A percentile compares a stretch with the other conserved stretches of the same genome.
phyloP scores from a whole-genome alignment of 2,329 filamentous ascomycete genomes.

The Fusarium falciforme region DNA sequence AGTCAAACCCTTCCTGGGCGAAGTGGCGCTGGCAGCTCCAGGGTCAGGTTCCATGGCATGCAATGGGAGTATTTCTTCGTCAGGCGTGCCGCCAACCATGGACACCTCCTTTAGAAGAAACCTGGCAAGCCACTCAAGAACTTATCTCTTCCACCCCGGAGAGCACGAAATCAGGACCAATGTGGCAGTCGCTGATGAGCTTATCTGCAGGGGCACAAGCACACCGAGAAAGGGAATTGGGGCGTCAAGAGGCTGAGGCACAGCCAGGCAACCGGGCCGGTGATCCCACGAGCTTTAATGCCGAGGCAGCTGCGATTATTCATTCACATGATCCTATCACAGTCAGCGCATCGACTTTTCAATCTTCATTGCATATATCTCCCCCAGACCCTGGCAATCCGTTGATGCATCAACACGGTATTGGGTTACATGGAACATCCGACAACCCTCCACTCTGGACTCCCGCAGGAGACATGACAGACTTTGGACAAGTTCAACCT shows the following conservation, averaged over 20 bases:
- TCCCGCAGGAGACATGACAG: background rate
- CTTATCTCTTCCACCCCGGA: conserved; percentile 12
- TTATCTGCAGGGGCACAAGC: conserved; percentile 15
- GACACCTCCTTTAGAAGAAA: conserved; percentile 37
- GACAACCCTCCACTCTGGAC: conserved; percentile 23
- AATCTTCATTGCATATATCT: conserved; percentile 12
- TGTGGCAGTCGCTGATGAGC: conserved; percentile 33
- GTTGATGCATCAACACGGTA: conserved; percentile 11
- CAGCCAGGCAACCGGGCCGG: background rate
- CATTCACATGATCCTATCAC: conserved; percentile 9
- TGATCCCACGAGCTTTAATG: background rate
- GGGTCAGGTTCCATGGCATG: conserved; percentile 44
- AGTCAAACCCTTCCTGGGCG: conserved; percentile 34
- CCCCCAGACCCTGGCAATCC: background rate
- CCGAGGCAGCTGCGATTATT: background rate
- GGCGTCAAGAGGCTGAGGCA: conserved; percentile 2
- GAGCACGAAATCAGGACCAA: conserved; percentile 7
- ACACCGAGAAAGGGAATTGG: conserved; percentile 22
- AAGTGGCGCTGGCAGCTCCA: conserved; percentile 47
- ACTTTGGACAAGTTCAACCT: background rate
- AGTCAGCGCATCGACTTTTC: conserved; percentile 14
- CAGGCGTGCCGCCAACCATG: conserved; percentile 36
- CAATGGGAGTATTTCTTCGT: conserved; percentile 39
- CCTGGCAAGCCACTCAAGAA: conserved; percentile 29
- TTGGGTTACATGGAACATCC: conserved; percentile 5